Conservation (phyloP, 257 asterid species). For the Linderniella brevidens region DNA sequence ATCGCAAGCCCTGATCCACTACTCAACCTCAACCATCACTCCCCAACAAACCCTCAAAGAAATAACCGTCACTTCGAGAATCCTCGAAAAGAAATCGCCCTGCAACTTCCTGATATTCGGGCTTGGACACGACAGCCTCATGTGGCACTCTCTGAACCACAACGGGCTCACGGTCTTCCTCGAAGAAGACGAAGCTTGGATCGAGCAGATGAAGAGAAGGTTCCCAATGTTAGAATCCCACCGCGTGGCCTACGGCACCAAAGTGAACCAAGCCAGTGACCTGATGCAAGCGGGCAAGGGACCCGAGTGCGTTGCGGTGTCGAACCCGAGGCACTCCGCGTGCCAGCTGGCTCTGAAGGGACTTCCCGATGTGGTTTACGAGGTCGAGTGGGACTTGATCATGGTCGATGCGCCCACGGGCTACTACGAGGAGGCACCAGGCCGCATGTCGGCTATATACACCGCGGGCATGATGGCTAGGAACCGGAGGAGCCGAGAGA, state of each 20-base stretch:
- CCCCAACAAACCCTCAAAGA: conserved; percentile 79
- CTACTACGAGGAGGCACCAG: conserved; percentile 69
- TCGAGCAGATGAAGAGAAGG: conserved; percentile 40
- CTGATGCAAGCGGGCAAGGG: conserved; percentile 45
- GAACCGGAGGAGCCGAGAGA: conserved; percentile 27
- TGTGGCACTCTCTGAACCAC: conserved; percentile 81
- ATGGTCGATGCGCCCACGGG: conserved; percentile 64
- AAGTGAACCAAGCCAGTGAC: conserved; percentile 41
- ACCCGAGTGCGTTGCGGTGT: conserved; percentile 39
- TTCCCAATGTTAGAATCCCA: conserved; percentile 62
- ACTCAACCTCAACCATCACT: conserved; percentile 57
- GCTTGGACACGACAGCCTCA: conserved; percentile 77
- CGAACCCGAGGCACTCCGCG: conserved; percentile 50
- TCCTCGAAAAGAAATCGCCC: conserved; percentile 44
- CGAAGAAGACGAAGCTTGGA: conserved; percentile 74
- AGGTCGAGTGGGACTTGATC: conserved; percentile 52
- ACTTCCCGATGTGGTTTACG: conserved; percentile 43
- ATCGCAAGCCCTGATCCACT: conserved; percentile 50
- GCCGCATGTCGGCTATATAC: conserved; percentile 10
- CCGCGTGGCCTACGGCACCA: conserved; percentile 49
- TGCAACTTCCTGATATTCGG: conserved; percentile 79
- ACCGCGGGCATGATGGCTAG: conserved; percentile 94
- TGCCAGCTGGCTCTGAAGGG: conserved; percentile 66
- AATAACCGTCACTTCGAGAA: conserved; percentile 39
- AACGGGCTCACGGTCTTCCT: conserved; percentile 69